These are phyloP conservation scores for Colletotrichum cuscutae DNA, from an alignment of 2,329 filamentous ascomycete species.

Conservation along the genomic window DNA sequence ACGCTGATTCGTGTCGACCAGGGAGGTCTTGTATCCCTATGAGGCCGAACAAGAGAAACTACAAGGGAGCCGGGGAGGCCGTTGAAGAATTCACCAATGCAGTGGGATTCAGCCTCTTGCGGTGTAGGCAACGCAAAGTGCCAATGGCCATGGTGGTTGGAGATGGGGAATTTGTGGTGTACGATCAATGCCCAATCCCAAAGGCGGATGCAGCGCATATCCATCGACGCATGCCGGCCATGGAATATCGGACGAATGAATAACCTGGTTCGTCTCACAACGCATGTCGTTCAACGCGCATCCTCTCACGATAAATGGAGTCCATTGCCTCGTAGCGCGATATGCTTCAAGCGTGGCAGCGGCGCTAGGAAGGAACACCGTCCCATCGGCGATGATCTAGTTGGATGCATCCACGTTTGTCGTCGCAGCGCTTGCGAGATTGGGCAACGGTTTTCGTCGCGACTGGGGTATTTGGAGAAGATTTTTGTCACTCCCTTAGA, in stretches of 20 bases:
- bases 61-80: not conserved
- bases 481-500: not conserved
- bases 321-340: slow-evolving; percentile 30
- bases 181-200: slow-evolving; percentile 15
- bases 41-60: not conserved
- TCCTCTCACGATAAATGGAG: slow-evolving; percentile 30
- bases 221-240: slow-evolving; percentile 17
- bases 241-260: slow-evolving; percentile 31
- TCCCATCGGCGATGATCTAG: slow-evolving; percentile 29
- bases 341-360: slow-evolving; percentile 23
- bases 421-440: slow-evolving; percentile 16
- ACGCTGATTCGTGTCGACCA: not conserved
- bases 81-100: slow-evolving; percentile 1
- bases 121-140: not conserved
- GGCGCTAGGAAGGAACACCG: slow-evolving; percentile 15
- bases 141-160: not conserved
- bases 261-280: slow-evolving; percentile 27
- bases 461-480: not conserved
- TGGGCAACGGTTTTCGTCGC: not conserved
- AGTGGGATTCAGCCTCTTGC: slow-evolving; percentile 8
- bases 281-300: slow-evolving; percentile 19
- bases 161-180: slow-evolving; percentile 4
- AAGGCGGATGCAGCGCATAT: slow-evolving; percentile 14
- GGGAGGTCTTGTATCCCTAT: not conserved
- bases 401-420: slow-evolving; percentile 18